These are phyloP conservation scores for Xylaria telfairii DNA, from an alignment of 495 filamentous ascomycete species.

Conservation along the genomic window DNA sequence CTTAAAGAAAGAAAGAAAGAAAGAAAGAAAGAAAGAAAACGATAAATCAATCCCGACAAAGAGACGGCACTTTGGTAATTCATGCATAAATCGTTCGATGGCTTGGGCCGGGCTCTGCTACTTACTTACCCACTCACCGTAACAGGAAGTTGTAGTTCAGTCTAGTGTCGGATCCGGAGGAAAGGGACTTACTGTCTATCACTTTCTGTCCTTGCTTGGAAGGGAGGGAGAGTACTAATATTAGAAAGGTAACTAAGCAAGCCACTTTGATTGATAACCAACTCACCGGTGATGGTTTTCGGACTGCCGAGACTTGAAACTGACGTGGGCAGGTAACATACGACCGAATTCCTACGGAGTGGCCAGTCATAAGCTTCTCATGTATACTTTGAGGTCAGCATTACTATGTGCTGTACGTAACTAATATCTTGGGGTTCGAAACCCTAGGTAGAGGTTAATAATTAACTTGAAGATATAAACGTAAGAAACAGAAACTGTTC, in stretches of 20 bases:
- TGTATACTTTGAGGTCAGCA: not conserved
- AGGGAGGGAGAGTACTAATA: too few relatives aligned
- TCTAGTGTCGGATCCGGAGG: not conserved
- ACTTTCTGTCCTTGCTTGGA: not conserved
- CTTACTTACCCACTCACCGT: not conserved
- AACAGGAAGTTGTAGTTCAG: not conserved
- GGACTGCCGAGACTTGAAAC: not conserved
- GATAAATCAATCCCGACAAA: constrained; percentile 14
- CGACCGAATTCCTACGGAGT: not conserved
- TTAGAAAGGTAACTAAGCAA: not conserved
- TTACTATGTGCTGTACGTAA: not conserved
- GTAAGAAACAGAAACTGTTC: too few relatives aligned
- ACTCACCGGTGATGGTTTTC: not conserved
- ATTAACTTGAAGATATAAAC: not conserved
- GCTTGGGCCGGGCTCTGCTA: constrained; percentile 11
- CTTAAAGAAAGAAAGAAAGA: too few relatives aligned
- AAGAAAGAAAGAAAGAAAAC: not conserved
- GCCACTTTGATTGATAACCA: constrained; percentile 3
- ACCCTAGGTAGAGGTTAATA: not conserved
- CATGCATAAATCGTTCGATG: constrained; percentile 24
- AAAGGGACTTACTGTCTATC: not conserved
- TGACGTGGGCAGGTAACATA: not conserved
- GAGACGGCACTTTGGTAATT: not conserved
- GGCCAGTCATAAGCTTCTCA: not conserved
- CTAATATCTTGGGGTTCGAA: not conserved